Evolutionary conservation across 225 moss, liverwort and hornwort species (phyloP).

Genomic region (Marchantia paleacea): DNA sequence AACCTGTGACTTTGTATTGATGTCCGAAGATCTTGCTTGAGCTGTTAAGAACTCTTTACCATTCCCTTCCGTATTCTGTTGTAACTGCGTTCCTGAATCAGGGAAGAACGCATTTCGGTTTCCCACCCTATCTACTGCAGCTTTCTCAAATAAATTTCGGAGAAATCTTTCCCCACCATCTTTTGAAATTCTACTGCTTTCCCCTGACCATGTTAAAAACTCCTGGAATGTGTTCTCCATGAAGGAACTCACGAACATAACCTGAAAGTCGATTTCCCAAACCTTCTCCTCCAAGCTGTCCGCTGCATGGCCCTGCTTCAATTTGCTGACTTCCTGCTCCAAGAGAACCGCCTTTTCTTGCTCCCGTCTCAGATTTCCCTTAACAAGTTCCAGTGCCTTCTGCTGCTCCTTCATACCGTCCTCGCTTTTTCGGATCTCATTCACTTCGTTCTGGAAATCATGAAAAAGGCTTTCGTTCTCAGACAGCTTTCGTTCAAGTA

Average conservation of each 20-base stretch:
- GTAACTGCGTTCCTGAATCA: background rate
- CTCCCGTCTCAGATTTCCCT: constrained; percentile 18
- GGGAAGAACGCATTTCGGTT: background rate
- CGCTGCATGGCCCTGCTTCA: constrained; percentile 3
- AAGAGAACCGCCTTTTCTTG: background rate
- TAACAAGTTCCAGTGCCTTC: background rate
- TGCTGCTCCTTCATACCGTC: background rate
- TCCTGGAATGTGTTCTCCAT: constrained; percentile 20
- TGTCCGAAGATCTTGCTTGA: constrained; percentile 3
- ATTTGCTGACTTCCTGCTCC: constrained; percentile 14
- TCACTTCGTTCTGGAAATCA: background rate
- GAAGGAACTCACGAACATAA: constrained; percentile 10
- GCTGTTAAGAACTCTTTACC: background rate
- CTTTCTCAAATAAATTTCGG: too few species aligned
- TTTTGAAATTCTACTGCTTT: background rate
- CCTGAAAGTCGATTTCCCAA: constrained; percentile 17
- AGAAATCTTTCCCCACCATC: background rate
- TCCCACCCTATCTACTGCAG: background rate
- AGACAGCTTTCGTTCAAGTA: background rate
- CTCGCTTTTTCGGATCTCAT: background rate
- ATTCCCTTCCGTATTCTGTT: background rate
- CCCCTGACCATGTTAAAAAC: background rate
- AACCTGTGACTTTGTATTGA: background rate
- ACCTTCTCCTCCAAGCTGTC: constrained; percentile 14
- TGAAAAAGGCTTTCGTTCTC: constrained; percentile 8